These are phyloP conservation scores for Marsdenia floribunda DNA, from an alignment of 257 asterid species.

Conservation along the genomic window DNA sequence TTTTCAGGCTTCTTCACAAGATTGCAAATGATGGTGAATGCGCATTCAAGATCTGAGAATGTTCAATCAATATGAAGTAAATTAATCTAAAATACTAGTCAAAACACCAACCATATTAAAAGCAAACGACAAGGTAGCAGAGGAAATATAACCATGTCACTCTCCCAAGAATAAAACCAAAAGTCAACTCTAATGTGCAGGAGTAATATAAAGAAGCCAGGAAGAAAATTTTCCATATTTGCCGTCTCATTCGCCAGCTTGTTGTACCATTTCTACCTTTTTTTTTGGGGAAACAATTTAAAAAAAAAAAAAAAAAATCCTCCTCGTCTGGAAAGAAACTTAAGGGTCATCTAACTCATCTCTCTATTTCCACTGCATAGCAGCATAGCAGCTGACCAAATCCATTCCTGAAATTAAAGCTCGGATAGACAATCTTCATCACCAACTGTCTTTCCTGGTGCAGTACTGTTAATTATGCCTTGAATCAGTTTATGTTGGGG, in stretches of 20 bases:
- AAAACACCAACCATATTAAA: background rate
- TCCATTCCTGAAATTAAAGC: too few species aligned
- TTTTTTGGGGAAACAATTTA: too few species aligned
- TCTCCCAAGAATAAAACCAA: background rate
- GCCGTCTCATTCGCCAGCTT: background rate
- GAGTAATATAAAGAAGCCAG: background rate
- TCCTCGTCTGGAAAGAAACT: background rate
- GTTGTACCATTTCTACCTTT: background rate
- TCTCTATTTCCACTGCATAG: background rate
- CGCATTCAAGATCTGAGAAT: constrained; percentile 79
- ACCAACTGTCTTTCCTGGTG: too few species aligned
- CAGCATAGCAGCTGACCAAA: background rate
- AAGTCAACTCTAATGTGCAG: background rate
- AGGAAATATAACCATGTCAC: too few species aligned
- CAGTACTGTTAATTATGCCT: too few species aligned
- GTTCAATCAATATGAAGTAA: constrained; percentile 6
- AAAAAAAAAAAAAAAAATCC: background rate
- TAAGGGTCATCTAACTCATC: background rate
- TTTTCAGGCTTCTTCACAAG: constrained; percentile 77
- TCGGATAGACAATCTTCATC: too few species aligned
- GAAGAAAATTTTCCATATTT: background rate
- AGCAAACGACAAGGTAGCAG: background rate
- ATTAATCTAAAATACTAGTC: background rate
- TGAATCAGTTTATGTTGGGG: too few species aligned
- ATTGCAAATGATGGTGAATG: constrained; percentile 77